These are phyloP conservation scores for Geotrichum siamense DNA, from an alignment of 1,139 yeast genomes.

Conservation along the genomic window DNA sequence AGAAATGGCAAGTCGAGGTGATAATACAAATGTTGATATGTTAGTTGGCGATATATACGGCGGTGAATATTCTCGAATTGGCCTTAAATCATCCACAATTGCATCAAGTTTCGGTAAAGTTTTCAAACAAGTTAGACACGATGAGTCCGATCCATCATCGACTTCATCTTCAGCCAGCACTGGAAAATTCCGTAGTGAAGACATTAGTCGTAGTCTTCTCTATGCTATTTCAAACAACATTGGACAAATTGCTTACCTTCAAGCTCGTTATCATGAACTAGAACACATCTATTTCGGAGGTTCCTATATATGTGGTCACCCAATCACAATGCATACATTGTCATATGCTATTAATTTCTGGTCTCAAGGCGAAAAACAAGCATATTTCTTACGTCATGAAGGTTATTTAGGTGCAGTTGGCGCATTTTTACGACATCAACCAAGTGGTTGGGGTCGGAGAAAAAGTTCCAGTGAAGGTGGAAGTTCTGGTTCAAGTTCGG, in stretches of 20 bases:
- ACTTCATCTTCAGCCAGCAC: no score
- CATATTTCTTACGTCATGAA: conserved; percentile 89
- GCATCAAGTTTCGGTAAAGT: conserved; percentile 98
- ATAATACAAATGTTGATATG: conserved; percentile 87
- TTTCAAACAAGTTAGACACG: conserved; percentile 55
- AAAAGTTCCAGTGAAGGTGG: no score
- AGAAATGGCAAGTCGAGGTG: conserved; percentile 82
- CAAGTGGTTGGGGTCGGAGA: conserved; percentile 41
- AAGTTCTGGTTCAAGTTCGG: no score
- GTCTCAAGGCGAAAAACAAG: conserved; percentile 89
- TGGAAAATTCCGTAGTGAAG: conserved; percentile 64
- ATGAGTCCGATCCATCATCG: no score
- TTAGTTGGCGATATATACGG: conserved; percentile 97
- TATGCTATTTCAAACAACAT: conserved; percentile 90
- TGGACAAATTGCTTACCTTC: conserved; percentile 92
- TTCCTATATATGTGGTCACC: conserved; percentile 85
- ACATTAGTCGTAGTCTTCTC: conserved; percentile 76
- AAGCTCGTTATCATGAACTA: conserved; percentile 77
- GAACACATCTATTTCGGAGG: conserved; percentile 94
- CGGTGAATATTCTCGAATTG: conserved; percentile 77
- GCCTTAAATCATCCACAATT: conserved; percentile 80
- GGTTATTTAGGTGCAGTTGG: conserved; percentile 97
- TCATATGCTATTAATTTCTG: conserved; percentile 93
- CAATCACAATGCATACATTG: conserved; percentile 88
- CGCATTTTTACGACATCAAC: conserved; percentile 60